A percentile compares a stretch with the other conserved stretches of the same genome.
These are phyloP conservation scores for Pythium dissotocum DNA, from an alignment of 352 stramenopile genomes.

Conservation along the genomic window DNA sequence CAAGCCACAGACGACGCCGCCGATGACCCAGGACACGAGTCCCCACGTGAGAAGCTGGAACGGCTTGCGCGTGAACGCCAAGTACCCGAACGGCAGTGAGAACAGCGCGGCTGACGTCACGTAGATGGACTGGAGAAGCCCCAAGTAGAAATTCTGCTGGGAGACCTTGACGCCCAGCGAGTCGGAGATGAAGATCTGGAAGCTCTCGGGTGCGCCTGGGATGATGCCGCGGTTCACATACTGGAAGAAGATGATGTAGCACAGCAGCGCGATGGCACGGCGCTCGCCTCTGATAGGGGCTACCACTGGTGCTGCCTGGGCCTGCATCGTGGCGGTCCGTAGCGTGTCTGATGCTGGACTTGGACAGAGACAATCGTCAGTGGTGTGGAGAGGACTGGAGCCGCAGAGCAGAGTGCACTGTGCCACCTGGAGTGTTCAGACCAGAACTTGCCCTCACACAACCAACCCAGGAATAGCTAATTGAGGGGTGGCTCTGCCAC, in stretches of 20 bases:
- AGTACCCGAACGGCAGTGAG: conserved; percentile 91
- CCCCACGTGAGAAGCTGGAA: conserved; percentile 91
- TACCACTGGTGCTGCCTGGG: too few species aligned
- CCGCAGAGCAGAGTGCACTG: too few species aligned
- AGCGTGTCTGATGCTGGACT: too few species aligned
- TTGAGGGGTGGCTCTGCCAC: too few species aligned
- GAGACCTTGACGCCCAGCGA: conserved; percentile 61
- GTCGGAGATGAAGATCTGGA: conserved; percentile 90
- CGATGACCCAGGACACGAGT: conserved; percentile 87
- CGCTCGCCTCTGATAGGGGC: not conserved
- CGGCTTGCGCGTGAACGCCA: conserved; percentile 79
- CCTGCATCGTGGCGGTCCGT: too few species aligned
- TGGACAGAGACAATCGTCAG: too few species aligned
- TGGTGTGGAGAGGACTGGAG: too few species aligned
- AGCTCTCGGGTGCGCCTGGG: conserved; percentile 88
- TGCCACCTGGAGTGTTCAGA: too few species aligned
- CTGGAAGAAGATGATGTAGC: conserved; percentile 91
- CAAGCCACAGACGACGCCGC: conserved; percentile 80
- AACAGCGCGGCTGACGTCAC: conserved; percentile 92
- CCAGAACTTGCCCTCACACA: too few species aligned
- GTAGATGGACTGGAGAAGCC: conserved; percentile 90
- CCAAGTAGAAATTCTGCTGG: conserved; percentile 81
- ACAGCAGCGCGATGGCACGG: conserved; percentile 78
- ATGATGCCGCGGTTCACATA: conserved; percentile 96
- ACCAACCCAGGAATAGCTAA: too few species aligned